Conservation (phyloP, 129 eudicot species). For the Escallonia rubra region DNA sequence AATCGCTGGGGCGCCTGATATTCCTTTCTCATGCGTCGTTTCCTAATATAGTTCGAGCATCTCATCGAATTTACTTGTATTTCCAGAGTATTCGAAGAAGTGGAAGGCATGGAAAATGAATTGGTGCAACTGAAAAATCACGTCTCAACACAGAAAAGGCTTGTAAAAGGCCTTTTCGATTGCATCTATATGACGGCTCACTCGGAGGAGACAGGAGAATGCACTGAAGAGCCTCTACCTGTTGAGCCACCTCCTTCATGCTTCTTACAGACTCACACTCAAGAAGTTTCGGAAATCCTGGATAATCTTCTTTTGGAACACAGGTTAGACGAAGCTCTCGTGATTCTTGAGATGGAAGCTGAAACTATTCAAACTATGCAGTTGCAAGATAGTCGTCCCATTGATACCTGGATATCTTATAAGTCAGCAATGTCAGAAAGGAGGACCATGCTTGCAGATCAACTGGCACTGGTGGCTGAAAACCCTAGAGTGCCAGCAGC, state of each 20-base stretch:
- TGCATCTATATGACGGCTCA: constrained; percentile 17
- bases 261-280: constrained; percentile 30
- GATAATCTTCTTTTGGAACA: constrained; percentile 61
- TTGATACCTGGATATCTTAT: constrained; percentile 41
- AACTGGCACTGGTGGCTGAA: constrained; percentile 46
- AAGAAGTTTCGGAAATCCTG: constrained; percentile 44
- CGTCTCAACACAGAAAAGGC: constrained; percentile 48
- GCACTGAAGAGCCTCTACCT: constrained; percentile 26
- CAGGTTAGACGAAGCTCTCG: constrained; percentile 58
- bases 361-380: constrained; percentile 34
- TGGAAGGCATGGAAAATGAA: constrained; percentile 49
- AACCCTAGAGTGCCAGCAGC: constrained; percentile 52
- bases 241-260: constrained; percentile 22
- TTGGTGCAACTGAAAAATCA: constrained; percentile 49
- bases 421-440: constrained; percentile 53
- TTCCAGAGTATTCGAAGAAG: constrained; percentile 61
- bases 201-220: constrained; percentile 27
- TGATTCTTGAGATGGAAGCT: constrained; percentile 51
- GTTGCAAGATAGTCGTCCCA: constrained; percentile 26
- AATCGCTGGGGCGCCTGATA: not conserved
- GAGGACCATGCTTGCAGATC: constrained; percentile 49
- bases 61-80: not conserved
- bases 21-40: not conserved
- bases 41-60: too few relatives aligned
- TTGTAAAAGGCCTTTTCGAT: constrained; percentile 35